Evolutionary conservation across 805 yeast genomes (phyloP).

Genomic region (Ogataea pini): DNA sequence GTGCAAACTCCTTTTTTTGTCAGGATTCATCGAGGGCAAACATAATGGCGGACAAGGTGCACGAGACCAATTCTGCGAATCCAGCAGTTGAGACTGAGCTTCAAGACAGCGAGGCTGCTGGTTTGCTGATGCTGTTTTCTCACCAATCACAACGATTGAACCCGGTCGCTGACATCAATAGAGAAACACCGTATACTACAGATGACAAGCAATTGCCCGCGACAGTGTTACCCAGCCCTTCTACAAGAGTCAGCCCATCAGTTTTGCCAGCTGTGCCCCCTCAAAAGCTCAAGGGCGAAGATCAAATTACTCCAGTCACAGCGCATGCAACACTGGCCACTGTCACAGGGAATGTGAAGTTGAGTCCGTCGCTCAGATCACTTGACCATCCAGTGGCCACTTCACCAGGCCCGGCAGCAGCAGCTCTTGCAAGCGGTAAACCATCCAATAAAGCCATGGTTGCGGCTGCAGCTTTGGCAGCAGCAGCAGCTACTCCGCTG

Average conservation of each 20-base stretch:
- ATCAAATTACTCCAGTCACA: slow-evolving; percentile 15
- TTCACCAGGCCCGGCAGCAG: slow-evolving; percentile 42
- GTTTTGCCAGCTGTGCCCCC: neutral
- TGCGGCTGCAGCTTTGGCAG: slow-evolving; percentile 83
- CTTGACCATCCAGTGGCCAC: slow-evolving; percentile 29
- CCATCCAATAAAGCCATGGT: slow-evolving; percentile 56
- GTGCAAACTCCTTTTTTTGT: neutral
- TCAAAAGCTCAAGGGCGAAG: slow-evolving; percentile 5
- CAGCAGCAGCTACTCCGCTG: slow-evolving; percentile 76
- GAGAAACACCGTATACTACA: neutral
- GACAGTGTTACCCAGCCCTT: neutral
- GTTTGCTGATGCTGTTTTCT: slow-evolving; percentile 40
- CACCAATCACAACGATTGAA: slow-evolving; percentile 29
- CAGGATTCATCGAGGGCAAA: neutral
- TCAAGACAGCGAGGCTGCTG: slow-evolving; percentile 41
- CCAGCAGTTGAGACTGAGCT: slow-evolving; percentile 17
- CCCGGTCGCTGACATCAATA: slow-evolving; percentile 4
- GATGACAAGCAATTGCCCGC: neutral
- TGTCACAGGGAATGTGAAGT: slow-evolving; percentile 5
- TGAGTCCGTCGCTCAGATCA: slow-evolving; percentile 23
- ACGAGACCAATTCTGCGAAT: slow-evolving; percentile 8
- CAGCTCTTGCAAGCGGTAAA: slow-evolving; percentile 35
- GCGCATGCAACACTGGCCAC: slow-evolving; percentile 12
- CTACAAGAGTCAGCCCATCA: slow-evolving; percentile 2
- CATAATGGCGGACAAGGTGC: slow-evolving; percentile 4